phyloP scores from a whole-genome alignment of 2,329 filamentous ascomycete species.

The Arthrobotrys conoides region DNA sequence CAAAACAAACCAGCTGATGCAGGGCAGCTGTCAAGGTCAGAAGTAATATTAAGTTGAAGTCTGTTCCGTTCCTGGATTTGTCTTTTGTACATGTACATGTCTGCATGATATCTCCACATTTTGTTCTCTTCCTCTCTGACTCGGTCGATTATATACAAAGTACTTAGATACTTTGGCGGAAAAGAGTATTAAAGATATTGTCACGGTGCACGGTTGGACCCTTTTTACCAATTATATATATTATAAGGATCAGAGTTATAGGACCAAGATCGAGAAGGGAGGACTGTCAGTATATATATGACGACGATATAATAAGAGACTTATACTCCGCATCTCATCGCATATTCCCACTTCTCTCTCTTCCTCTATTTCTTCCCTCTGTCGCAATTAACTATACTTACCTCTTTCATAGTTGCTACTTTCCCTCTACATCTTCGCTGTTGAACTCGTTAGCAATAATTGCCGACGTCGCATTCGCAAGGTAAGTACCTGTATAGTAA shows the following conservation, averaged over 20 bases:
- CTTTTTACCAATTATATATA: background rate
- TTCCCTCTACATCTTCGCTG: no score
- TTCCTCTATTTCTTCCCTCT: background rate
- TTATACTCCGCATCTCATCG: conserved; percentile 9
- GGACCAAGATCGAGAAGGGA: background rate
- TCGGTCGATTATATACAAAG: background rate
- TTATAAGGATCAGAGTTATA: background rate
- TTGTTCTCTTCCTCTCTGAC: background rate
- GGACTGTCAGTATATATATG: background rate
- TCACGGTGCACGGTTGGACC: background rate
- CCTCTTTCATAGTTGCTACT: background rate
- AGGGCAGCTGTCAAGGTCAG: conserved; percentile 56
- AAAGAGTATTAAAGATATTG: background rate
- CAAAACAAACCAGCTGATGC: conserved; percentile 51
- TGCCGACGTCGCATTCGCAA: no score
- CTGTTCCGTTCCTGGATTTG: conserved; percentile 33
- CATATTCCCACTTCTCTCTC: background rate
- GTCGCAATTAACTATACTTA: background rate
- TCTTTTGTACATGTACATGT: no score
- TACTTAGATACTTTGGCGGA: no score
- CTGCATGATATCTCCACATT: conserved; percentile 21
- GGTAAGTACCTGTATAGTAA: background rate
- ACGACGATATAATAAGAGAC: conserved; percentile 13
- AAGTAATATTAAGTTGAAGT: conserved; percentile 11
- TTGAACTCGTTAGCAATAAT: background rate